These are phyloP conservation scores for Chlorella sp. DNA, from an alignment of 139 green algal genomes.

Conservation along the genomic window DNA sequence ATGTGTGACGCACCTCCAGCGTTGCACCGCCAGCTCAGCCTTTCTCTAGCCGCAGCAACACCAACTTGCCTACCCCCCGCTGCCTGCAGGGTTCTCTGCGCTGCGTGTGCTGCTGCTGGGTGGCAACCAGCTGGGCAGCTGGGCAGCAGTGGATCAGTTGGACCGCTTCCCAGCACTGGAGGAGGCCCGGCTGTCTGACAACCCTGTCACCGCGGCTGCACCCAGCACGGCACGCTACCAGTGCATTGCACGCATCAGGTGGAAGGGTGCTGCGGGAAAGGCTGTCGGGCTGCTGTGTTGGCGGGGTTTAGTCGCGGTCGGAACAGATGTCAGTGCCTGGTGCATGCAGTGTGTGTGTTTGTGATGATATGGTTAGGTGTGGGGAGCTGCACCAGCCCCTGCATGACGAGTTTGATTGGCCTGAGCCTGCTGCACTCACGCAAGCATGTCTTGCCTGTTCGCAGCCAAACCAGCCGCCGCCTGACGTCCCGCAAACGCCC, in stretches of 20 bases:
- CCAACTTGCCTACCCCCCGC: background rate
- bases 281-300: no score
- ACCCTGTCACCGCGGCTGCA: slow-evolving; percentile 58
- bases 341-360: no score
- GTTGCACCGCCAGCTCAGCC: background rate
- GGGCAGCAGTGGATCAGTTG: slow-evolving; percentile 68
- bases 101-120: slow-evolving; percentile 66
- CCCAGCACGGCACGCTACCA: slow-evolving; percentile 18
- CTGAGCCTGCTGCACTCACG: background rate
- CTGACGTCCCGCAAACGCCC: background rate
- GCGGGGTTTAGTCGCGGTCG: no score
- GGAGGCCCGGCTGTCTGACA: slow-evolving; percentile 77
- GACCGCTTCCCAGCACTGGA: slow-evolving; percentile 65
- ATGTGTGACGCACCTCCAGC: no score
- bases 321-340: no score
- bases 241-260: slow-evolving; percentile 25
- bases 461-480: background rate
- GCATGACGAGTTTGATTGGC: background rate
- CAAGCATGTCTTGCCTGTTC: background rate
- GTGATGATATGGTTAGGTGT: background rate
- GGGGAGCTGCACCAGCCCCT: background rate
- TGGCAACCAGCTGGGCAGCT: slow-evolving; percentile 62
- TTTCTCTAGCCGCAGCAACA: background rate
- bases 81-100: slow-evolving; percentile 46
- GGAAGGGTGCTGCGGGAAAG: background rate